These are phyloP conservation scores for Vaccinium corymbosum DNA, from an alignment of 148 eudicot genomes.

Conservation along the genomic window DNA sequence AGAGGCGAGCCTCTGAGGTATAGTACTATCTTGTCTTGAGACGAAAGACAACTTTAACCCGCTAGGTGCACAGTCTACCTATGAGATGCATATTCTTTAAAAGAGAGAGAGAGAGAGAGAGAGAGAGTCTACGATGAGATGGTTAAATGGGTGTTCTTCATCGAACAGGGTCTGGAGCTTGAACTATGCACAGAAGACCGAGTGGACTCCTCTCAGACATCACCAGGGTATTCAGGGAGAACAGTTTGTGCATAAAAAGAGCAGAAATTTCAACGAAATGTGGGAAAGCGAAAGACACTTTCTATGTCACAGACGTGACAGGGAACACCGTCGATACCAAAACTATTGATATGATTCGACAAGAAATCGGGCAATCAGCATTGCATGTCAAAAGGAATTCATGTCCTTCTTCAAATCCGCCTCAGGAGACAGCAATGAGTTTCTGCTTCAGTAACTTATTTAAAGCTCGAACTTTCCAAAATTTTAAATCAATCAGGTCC, in stretches of 20 bases:
- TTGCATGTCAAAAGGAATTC: constrained; percentile 55
- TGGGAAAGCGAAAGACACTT: constrained; percentile 67
- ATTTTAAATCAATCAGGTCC: constrained; percentile 23
- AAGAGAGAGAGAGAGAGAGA: too few relatives aligned
- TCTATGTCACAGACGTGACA: constrained; percentile 67
- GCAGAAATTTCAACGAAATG: constrained; percentile 72
- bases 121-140: background rate
- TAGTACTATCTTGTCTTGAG: background rate
- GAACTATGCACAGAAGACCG: constrained; percentile 76
- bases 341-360: constrained; percentile 50
- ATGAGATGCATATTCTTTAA: background rate
- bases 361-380: constrained; percentile 55
- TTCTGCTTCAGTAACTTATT: constrained; percentile 66
- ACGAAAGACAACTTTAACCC: background rate
- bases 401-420: constrained; percentile 33
- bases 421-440: constrained; percentile 52
- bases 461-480: constrained; percentile 35
- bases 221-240: constrained; percentile 80
- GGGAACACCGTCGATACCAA: constrained; percentile 65
- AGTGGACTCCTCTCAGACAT: constrained; percentile 78
- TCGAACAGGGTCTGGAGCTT: constrained; percentile 66
- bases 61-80: background rate
- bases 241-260: constrained; percentile 59
- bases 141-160: background rate
- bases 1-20: constrained; percentile 80